phyloP scores from a whole-genome alignment of 163 green algal species.

The Scenedesmus sp. region DNA sequence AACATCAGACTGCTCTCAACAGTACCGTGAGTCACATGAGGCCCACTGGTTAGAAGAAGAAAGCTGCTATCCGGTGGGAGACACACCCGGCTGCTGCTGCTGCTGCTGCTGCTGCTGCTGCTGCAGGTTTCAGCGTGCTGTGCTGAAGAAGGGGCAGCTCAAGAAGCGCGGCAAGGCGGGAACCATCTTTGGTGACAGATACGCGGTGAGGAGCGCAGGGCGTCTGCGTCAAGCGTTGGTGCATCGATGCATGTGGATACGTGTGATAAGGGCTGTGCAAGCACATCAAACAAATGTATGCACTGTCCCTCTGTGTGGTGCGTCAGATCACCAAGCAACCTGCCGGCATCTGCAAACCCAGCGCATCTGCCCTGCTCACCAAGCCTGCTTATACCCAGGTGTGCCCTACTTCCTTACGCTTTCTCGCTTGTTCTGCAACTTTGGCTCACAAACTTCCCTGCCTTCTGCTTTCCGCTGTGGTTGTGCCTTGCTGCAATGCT shows the following conservation, averaged over 20 bases:
- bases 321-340: not conserved
- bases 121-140: conserved; percentile 47
- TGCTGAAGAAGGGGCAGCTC: conserved; percentile 53
- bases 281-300: too few relatives aligned
- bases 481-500: not conserved
- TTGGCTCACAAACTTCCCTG: too few relatives aligned
- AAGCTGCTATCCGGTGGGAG: too few relatives aligned
- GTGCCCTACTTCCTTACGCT: not conserved
- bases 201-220: conserved; percentile 33
- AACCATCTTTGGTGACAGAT: conserved; percentile 50
- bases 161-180: conserved; percentile 52
- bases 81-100: not conserved
- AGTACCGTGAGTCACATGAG: too few relatives aligned
- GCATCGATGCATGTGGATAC: not conserved
- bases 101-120: not conserved
- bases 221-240: not conserved
- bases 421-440: too few relatives aligned
- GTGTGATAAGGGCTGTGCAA: not conserved
- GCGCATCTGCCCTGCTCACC: not conserved
- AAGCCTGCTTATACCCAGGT: not conserved
- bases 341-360: not conserved
- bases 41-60: too few relatives aligned
- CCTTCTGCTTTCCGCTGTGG: not conserved
- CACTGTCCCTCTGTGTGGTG: too few relatives aligned
- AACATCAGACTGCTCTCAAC: not conserved